Evolutionary conservation across 1,139 yeast genomes (phyloP).

Genomic region (Candida anutae): DNA sequence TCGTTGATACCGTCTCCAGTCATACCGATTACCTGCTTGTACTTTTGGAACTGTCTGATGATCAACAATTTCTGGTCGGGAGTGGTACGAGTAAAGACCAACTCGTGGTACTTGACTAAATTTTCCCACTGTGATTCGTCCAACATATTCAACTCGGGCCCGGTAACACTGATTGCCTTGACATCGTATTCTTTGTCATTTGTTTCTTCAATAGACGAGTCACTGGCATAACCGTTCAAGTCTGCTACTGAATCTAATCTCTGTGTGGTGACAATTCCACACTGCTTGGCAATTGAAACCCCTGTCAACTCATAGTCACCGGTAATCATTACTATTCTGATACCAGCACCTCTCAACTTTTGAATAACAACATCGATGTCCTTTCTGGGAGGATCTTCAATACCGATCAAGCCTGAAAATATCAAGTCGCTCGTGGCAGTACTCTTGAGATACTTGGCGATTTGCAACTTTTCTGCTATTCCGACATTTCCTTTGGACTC

Average conservation of each 20-base stretch:
- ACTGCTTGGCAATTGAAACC: conserved; percentile 39
- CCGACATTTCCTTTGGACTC: conserved; percentile 7
- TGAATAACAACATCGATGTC: conserved; percentile 32
- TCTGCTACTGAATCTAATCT: conserved; percentile 18
- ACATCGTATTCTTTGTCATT: conserved; percentile 4
- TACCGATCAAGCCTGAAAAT: conserved; percentile 39
- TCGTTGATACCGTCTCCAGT: conserved; percentile 51
- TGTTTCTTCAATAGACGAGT: no score
- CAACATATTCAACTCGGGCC: conserved; percentile 27
- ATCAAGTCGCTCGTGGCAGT: conserved; percentile 12
- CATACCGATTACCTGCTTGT: conserved; percentile 41
- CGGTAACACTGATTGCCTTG: conserved; percentile 29
- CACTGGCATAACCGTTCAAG: conserved; percentile 10
- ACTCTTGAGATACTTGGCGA: conserved; percentile 6
- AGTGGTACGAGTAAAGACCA: conserved; percentile 47
- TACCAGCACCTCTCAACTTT: conserved; percentile 39
- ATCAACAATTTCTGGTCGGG: conserved; percentile 47
- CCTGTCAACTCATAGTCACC: conserved; percentile 52
- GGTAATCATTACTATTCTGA: conserved; percentile 45
- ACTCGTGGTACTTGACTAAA: conserved; percentile 28
- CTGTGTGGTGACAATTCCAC: conserved; percentile 32
- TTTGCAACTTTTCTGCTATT: conserved; percentile 4
- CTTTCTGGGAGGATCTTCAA: conserved; percentile 45
- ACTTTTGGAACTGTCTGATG: conserved; percentile 40
- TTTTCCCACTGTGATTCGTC: conserved; percentile 38